phyloP scores from a whole-genome alignment of 495 filamentous ascomycete genomes.

The Evansstolkia leycettana region DNA sequence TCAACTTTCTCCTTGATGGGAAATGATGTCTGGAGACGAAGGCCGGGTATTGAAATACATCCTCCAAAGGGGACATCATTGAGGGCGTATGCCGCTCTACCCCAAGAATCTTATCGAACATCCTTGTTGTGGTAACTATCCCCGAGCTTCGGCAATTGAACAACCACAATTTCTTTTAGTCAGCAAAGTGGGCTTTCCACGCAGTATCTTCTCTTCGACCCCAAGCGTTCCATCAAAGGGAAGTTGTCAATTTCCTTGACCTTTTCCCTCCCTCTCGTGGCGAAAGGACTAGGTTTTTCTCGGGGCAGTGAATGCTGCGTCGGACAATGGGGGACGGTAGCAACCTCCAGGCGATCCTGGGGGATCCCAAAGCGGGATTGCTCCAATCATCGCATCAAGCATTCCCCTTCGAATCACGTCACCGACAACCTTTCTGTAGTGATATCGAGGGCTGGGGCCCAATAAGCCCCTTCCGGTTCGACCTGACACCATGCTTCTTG shows the following conservation, averaged over 20 bases:
- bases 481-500: slow-evolving; percentile 94
- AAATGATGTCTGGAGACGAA: too few relatives aligned
- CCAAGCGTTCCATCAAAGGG: too few relatives aligned
- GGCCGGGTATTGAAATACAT: too few relatives aligned
- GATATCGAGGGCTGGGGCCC: slow-evolving; percentile 94
- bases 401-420: slow-evolving; percentile 17
- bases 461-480: slow-evolving; percentile 66
- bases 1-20: too few relatives aligned
- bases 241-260: background rate
- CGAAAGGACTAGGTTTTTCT: background rate
- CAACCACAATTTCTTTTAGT: too few relatives aligned
- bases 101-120: too few relatives aligned
- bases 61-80: too few relatives aligned
- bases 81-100: too few relatives aligned
- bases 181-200: too few relatives aligned
- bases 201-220: too few relatives aligned
- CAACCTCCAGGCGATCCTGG: slow-evolving; percentile 30
- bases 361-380: slow-evolving; percentile 17
- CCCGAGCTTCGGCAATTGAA: too few relatives aligned
- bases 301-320: background rate
- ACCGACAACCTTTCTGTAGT: slow-evolving; percentile 62
- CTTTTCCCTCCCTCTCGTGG: background rate
- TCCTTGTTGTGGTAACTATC: too few relatives aligned
- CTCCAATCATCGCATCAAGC: slow-evolving; percentile 17
- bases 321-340: slow-evolving; percentile 31